Base-by-base conservation (phyloP, 306 rosid genomes). In the Sicyos edulis region DNA sequence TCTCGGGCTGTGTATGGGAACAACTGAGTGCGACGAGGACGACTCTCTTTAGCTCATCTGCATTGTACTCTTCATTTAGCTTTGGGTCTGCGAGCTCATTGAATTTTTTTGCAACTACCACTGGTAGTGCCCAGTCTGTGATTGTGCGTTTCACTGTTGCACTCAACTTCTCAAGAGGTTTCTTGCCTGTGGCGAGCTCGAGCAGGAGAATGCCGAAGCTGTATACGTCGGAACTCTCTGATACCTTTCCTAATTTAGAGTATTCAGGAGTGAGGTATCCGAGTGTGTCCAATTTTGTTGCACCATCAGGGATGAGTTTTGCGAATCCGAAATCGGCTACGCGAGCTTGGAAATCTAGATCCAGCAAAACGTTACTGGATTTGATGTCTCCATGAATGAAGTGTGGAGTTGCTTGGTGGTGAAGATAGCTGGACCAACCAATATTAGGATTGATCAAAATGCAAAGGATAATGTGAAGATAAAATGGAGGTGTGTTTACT, bases 291-390 rank as follows among this genome's bases (percentile, higher is more conserved):
- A n/a, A n/a, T n/a, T n/a, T n/a, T 1, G 97, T 91, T 15, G 95
- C 97, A 4, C 97, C 99, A 16, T 93, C 96, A 2, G 99, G 99
- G 80, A 93, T 91, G 81, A 93, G 86, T 85, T 81, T 91, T 6
- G 99, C 97, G 47, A 93, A 93, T 76, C 99, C 99, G 55, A 93
- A 93, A 84, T 89, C 99, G 64, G 97, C 99, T 58, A 91, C 99
- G 58, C 69, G 91, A 34, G 97, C 92, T 72, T 89, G 85, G 68
- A 88, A 93, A 29, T 91, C 85, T 2, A 85, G 82, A 84, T 93
- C 96, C 40, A 93, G 74, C 65, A 91, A 76, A 61, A 93, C 96
- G 21, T 93, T 93, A 82, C 96, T 93, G 37, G 99, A 95, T 82
- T 93, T 93, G 56, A 93, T 71, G 75, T 93, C 96, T 75, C 97